These are phyloP conservation scores for Cichorium intybus DNA, from an alignment of 140 eudicot species.

Conservation along the genomic window DNA sequence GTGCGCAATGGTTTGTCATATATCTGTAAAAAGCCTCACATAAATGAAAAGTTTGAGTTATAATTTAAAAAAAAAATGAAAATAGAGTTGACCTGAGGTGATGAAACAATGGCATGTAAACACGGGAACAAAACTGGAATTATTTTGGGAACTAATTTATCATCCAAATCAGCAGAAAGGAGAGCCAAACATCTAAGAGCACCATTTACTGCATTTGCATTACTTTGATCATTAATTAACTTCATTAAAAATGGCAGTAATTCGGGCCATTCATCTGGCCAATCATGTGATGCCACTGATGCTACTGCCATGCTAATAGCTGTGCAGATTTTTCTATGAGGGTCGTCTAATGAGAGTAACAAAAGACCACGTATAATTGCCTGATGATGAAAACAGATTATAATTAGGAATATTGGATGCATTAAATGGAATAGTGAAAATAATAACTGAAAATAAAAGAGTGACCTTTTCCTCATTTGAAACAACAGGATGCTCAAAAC, in stretches of 20 bases:
- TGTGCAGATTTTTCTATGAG: constrained; percentile 80
- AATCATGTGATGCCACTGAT: constrained; percentile 78
- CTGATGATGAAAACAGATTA: constrained; percentile 37
- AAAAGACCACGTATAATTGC: constrained; percentile 71
- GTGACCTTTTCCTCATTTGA: constrained; percentile 82
- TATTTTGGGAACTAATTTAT: constrained; percentile 73
- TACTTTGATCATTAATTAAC: constrained; percentile 71
- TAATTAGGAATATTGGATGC: constrained; percentile 12
- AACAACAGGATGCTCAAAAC: constrained; percentile 87
- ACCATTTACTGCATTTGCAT: constrained; percentile 87
- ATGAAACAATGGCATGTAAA: constrained; percentile 81
- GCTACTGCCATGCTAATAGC: constrained; percentile 97
- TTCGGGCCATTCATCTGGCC: constrained; percentile 99
- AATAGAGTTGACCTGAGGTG: constrained; percentile 75
- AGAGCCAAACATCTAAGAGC: constrained; percentile 96
- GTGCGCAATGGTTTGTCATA: constrained; percentile 70
- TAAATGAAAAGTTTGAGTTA: constrained; percentile 16
- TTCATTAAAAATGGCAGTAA: constrained; percentile 68
- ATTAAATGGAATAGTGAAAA: neutral
- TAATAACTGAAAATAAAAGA: neutral
- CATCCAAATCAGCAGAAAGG: constrained; percentile 86
- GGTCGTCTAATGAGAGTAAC: constrained; percentile 72
- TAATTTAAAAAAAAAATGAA: neutral
- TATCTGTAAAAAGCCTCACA: constrained; percentile 43
- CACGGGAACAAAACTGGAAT: constrained; percentile 88